Evolutionary conservation across 495 filamentous ascomycete species (phyloP), one percentile per base, ranked within the genome.

Genomic region (Hypoxylon subgilvum): DNA sequence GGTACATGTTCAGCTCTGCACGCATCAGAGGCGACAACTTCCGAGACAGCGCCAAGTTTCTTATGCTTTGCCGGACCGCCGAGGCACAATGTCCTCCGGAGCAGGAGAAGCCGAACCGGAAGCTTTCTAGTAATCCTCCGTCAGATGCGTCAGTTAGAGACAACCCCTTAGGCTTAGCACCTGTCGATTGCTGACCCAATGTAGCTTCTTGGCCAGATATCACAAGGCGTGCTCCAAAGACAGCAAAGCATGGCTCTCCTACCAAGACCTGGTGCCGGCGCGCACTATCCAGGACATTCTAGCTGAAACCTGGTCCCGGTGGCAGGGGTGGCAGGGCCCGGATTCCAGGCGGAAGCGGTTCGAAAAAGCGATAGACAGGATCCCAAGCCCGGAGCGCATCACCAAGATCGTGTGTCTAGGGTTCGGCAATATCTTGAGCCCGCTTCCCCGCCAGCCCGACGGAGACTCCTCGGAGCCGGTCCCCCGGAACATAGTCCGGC

Each of bases 1-100:
- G 52, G 58, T 62, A 62, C 34, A 62, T 62, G 58, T 62, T 56
- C n/a, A 25, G 16, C 32, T 28, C 52, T 4, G 1, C 45, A 9
- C 1, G 22, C 10, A 51, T 52, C 25, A 62, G 51, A 12, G 52
- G 46, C 1, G 13, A 22, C 4, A 17, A 30, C 6, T 36, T 25
- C 19, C 4, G 23, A 13, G 8, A 40, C 14, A 6, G 2, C 2
- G 2, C n/a, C 4, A 36, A 40, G 2, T 62, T 56, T 25, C 18
- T 14, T 18, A 18, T 22, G 6, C 27, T 56, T 10, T 51, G 51
- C 22, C 6, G 32, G 3, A 56, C 21, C n/a, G 38, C 39, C 6
- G 25, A 28, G 4, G 12, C 13, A 13, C 18, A 61, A 3, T 51
- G 28, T n/a, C 45, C 58, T 1, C 39, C 32, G 21, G 40, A 52